Evolutionary conservation across 2,329 filamentous ascomycete genomes (phyloP).

Genomic region (Byssoonygena ceratinophila): DNA sequence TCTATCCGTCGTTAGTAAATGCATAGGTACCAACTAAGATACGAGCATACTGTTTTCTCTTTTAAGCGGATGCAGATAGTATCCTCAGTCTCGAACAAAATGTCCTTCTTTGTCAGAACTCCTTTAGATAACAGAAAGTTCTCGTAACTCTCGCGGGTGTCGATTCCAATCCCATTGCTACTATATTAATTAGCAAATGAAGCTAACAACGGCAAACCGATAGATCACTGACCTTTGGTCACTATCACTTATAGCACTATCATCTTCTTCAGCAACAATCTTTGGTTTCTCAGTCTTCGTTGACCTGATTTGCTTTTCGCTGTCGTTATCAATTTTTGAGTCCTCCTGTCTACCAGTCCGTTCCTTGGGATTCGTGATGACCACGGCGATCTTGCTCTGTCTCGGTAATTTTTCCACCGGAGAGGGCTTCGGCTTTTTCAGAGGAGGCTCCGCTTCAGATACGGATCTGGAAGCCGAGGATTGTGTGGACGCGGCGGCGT

Average conservation of each 20-base stretch:
- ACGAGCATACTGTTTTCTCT: constrained; percentile 29
- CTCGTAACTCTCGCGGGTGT: constrained; percentile 17
- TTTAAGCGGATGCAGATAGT: constrained; percentile 33
- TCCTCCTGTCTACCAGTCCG: background rate
- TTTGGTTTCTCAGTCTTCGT: constrained; percentile 9
- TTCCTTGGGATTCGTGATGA: background rate
- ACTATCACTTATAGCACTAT: background rate
- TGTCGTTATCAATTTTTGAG: background rate
- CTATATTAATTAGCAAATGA: constrained; percentile 6
- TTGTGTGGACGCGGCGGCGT: constrained; percentile 19
- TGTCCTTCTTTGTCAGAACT: constrained; percentile 28
- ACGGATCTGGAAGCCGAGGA: constrained; percentile 12
- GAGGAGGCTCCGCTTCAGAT: constrained; percentile 25
- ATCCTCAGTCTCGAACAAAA: constrained; percentile 31
- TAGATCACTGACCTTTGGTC: background rate
- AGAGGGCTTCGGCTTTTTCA: constrained; percentile 27
- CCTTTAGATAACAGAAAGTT: constrained; percentile 34
- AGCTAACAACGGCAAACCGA: background rate
- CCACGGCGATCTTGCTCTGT: constrained; percentile 3
- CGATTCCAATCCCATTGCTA: constrained; percentile 1
- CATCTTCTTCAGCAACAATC: background rate
- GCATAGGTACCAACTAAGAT: too few relatives aligned
- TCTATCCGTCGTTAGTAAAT: constrained; percentile 23
- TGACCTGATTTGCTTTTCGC: background rate
- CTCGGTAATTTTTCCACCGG: constrained; percentile 17